Percentiles rank a stretch among this genome's conserved stretches.
Evolutionary conservation across 1,284 basidiomycete genomes (phyloP).

Genomic region (Puccinia triticina): DNA sequence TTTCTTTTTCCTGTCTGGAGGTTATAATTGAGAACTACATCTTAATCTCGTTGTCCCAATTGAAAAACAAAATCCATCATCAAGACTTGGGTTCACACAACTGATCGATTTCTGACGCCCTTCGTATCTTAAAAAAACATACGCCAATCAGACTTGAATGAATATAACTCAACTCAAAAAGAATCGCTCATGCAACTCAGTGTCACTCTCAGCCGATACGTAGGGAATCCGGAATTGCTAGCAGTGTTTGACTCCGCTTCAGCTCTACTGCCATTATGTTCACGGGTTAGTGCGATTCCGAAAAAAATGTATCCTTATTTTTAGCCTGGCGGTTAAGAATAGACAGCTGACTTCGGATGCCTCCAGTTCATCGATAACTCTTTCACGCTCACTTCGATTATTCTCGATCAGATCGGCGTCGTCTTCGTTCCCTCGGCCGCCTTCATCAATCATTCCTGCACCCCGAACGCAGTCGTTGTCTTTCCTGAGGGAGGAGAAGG

Average conservation of each 20-base stretch:
- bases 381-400: slow-evolving; percentile 76
- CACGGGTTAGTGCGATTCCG: slow-evolving; percentile 20
- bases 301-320: background rate
- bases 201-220: slow-evolving; percentile 41
- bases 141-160: slow-evolving; percentile 35
- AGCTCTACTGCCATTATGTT: slow-evolving; percentile 43
- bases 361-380: slow-evolving; percentile 75
- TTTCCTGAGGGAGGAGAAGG: slow-evolving; percentile 67
- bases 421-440: slow-evolving; percentile 77
- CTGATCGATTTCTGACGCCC: slow-evolving; percentile 22
- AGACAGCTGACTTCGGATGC: background rate
- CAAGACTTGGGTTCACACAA: background rate
- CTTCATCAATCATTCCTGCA: slow-evolving; percentile 86
- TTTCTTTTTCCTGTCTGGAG: slow-evolving; percentile 57
- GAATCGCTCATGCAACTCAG: slow-evolving; percentile 43
- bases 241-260: slow-evolving; percentile 37
- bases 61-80: background rate
- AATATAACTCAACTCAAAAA: slow-evolving; percentile 22
- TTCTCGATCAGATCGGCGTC: slow-evolving; percentile 76
- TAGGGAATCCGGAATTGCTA: slow-evolving; percentile 36
- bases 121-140: slow-evolving; percentile 5
- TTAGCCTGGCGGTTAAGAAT: background rate
- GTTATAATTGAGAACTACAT: slow-evolving; percentile 56
- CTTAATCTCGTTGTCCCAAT: slow-evolving; percentile 15
- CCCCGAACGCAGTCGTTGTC: slow-evolving; percentile 84